Evolutionary conservation across 352 stramenopile species (phyloP).

Genomic region (Phytophthora palmivora): DNA sequence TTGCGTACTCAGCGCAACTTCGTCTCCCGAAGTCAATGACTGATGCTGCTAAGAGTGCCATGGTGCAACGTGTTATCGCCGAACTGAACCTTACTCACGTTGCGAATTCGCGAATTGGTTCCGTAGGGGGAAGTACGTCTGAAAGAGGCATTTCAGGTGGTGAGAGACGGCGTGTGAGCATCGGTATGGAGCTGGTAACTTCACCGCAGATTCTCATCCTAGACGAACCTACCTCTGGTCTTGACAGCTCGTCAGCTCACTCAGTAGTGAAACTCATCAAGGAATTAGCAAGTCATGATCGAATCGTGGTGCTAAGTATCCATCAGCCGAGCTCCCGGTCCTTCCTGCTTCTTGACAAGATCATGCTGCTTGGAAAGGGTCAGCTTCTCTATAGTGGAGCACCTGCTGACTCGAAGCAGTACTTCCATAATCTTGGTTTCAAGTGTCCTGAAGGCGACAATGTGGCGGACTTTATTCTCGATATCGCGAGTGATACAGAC

Average conservation of each 20-base stretch:
- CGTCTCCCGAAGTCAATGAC: conserved; percentile 61
- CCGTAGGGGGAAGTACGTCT: conserved; percentile 31
- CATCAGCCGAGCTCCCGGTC: conserved; percentile 93
- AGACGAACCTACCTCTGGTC: conserved; percentile 93
- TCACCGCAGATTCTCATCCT: conserved; percentile 88
- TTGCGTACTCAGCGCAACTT: conserved; percentile 85
- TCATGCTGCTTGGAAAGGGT: conserved; percentile 90
- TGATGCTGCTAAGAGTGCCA: conserved; percentile 58
- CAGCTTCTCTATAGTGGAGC: conserved; percentile 70
- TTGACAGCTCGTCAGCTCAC: conserved; percentile 92
- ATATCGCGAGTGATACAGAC: conserved; percentile 66
- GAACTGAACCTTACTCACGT: conserved; percentile 84
- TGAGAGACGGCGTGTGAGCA: conserved; percentile 92
- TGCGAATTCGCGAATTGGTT: conserved; percentile 64
- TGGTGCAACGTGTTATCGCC: conserved; percentile 78
- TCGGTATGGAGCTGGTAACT: conserved; percentile 94
- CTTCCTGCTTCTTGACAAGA: conserved; percentile 91
- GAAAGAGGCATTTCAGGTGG: conserved; percentile 92
- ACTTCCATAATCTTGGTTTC: conserved; percentile 75
- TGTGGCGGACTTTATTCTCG: conserved; percentile 83
- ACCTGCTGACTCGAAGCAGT: conserved; percentile 52
- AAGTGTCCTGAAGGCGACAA: conserved; percentile 80
- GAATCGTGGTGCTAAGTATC: conserved; percentile 86
- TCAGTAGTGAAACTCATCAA: conserved; percentile 90
- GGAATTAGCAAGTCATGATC: conserved; percentile 78